Percentiles rank a stretch among this genome's conserved stretches.
phyloP scores from a whole-genome alignment of 2,329 filamentous ascomycete genomes.

The Elsinoe batatas region DNA sequence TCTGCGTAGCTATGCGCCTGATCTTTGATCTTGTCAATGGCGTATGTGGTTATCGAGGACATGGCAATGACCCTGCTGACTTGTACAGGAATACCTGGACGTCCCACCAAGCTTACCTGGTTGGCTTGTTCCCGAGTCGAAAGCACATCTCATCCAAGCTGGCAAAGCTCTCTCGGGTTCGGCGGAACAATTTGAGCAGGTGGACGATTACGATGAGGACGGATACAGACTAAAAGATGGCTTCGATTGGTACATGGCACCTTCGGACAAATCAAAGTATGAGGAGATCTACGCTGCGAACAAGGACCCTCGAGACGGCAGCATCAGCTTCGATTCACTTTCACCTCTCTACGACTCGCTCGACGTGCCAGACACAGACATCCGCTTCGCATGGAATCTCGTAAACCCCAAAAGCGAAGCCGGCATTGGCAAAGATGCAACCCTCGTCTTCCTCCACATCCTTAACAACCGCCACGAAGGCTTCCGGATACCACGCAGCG shows the following conservation, averaged over 20 bases:
- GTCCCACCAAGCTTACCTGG: constrained; percentile 81
- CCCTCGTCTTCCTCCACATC: constrained; percentile 90
- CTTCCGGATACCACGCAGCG: constrained; percentile 81
- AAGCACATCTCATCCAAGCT: constrained; percentile 81
- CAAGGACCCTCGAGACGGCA: constrained; percentile 68
- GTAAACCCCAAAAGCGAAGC: constrained; percentile 80
- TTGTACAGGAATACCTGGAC: constrained; percentile 66
- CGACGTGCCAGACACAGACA: constrained; percentile 64
- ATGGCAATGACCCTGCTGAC: not conserved
- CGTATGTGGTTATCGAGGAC: constrained; percentile 42
- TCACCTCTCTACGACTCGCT: constrained; percentile 76
- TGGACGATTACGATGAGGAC: constrained; percentile 68
- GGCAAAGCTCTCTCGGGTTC: constrained; percentile 68
- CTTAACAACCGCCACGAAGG: constrained; percentile 93
- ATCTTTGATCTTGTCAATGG: constrained; percentile 97
- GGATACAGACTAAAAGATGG: constrained; percentile 81
- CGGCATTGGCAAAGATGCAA: constrained; percentile 88
- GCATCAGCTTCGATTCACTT: constrained; percentile 62
- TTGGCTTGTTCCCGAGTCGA: constrained; percentile 94
- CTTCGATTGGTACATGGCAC: constrained; percentile 99
- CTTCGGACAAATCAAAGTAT: constrained; percentile 82
- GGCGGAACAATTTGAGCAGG: constrained; percentile 72
- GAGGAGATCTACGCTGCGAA: constrained; percentile 95
- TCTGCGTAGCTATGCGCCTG: constrained; percentile 95
- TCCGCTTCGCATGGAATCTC: constrained; percentile 91